Evolutionary conservation across 352 stramenopile genomes (phyloP).

Genomic region (Phytophthora aleatoria): DNA sequence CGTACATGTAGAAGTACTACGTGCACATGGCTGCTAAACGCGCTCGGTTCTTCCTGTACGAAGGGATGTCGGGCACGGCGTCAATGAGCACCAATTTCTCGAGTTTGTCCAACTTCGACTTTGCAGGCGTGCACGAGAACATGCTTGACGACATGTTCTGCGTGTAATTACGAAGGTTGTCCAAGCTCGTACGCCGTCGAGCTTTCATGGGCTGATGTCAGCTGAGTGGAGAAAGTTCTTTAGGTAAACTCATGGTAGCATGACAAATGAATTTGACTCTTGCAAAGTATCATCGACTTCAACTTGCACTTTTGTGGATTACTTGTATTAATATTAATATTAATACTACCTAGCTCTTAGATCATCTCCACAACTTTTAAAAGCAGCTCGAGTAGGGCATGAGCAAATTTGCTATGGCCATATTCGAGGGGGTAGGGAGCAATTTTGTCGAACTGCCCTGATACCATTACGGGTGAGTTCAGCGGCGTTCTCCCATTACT

Average conservation of each 20-base stretch:
- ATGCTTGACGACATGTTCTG: slow-evolving; percentile 27
- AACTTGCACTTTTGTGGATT: neutral
- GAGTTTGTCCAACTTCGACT: slow-evolving; percentile 21
- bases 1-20: slow-evolving; percentile 43
- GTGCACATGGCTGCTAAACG: slow-evolving; percentile 80
- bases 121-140: slow-evolving; percentile 22
- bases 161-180: slow-evolving; percentile 2
- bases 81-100: slow-evolving; percentile 22
- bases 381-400: too few relatives aligned
- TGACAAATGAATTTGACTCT: neutral
- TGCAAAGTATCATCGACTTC: neutral
- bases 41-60: slow-evolving; percentile 78
- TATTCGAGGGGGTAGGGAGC: too few relatives aligned
- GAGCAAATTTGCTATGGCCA: too few relatives aligned
- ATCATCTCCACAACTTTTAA: too few relatives aligned
- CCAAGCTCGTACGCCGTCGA: neutral
- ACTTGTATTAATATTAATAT: neutral
- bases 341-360: too few relatives aligned
- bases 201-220: neutral
- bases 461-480: too few relatives aligned
- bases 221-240: neutral
- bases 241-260: neutral
- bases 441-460: too few relatives aligned
- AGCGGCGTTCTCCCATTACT: too few relatives aligned
- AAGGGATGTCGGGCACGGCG: slow-evolving; percentile 42